Base-by-base conservation (phyloP, 805 yeast species). In the Kazachstania africana region DNA sequence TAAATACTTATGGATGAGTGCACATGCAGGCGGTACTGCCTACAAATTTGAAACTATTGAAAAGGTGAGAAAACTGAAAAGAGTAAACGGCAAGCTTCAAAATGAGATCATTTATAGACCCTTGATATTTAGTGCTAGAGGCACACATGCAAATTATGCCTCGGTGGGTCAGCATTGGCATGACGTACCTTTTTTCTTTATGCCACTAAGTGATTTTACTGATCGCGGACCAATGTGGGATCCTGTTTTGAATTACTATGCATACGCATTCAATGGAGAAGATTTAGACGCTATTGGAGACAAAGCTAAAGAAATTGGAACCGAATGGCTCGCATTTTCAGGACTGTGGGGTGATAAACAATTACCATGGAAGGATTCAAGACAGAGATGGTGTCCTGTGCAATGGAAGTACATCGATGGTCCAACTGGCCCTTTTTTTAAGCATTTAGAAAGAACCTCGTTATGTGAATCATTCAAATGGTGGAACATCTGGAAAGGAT, bases 161-260 rank as follows among this genome's bases (percentile, higher is more conserved):
- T 72, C 91, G n/a, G 87, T 80, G 0, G 98, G 98, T 0, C 94
- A 87, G 49, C 95, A 88, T 52, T 76, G 95, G 0, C 97, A 87
- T 53, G 98, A 88, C 55, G 67, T 87, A 29, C 98, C 98, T 1
- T 56, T 56, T 30, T 56, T 55, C 32, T 87, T 83, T 59, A 78
- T 82, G 32, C 87, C 93, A 34, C 61, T 88, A 32, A 73, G 83
- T 32, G 98, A 88, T 60, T 88, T 83, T 57, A 84, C 98, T 1
- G 98, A 88, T 54, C 65, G 95, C 27, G 98, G 98, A 1, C 80
- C 93, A 2, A 62, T 88, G 46, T 88, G 98, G 98, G 93, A 88
- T 52, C 96, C 97, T 0, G 61, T 84, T 0, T 59, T 70, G 49
- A 88, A 91, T 50, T 82, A 69, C 47, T 59, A 83, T 37, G 93